Evolutionary conservation across 148 eudicot genomes (phyloP), one percentile per base, ranked within the genome.

Genomic region (Suaeda aralocaspica): DNA sequence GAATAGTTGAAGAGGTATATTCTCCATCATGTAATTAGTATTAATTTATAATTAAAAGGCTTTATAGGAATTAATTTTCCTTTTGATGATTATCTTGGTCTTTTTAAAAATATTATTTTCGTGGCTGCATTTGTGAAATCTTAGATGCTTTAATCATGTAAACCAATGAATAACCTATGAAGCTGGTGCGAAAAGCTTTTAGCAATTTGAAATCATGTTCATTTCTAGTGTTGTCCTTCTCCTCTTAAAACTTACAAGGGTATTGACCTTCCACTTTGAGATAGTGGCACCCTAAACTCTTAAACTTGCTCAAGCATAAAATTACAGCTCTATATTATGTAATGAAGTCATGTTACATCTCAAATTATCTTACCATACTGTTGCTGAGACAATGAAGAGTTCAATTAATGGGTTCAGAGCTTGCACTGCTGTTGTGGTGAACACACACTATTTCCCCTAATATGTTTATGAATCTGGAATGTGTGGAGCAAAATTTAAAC

Each of bases 1-100:
- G 99, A 75, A 95, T 95, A 74, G 88, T 95, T 28, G 99, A 95
- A 81, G 99, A 95, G 99, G 99, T 95, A 79, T 49, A 70, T 25
- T 30, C 74, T 29, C 50, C 71, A 33, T 61, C 41, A 19, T 59
- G 48, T 58, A n/a, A n/a, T n/a, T n/a, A n/a, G n/a, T n/a, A n/a
- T n/a, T n/a, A n/a, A n/a, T n/a, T n/a, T n/a, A n/a, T n/a, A n/a
- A n/a, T n/a, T n/a, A n/a, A n/a, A n/a, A n/a, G n/a, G n/a, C n/a
- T n/a, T n/a, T n/a, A n/a, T n/a, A n/a, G n/a, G n/a, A n/a, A n/a
- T n/a, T n/a, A n/a, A n/a, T n/a, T n/a, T n/a, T n/a, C n/a, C n/a
- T n/a, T n/a, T n/a, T n/a, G 9, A 57, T 57, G 12, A 9, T 52
- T 68, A 15, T 39, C 21, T 61, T 25, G 34, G 22, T 11, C 24